Evolutionary conservation across 2,329 filamentous ascomycete species (phyloP).

Genomic region (Trichothecium sympodiale): DNA sequence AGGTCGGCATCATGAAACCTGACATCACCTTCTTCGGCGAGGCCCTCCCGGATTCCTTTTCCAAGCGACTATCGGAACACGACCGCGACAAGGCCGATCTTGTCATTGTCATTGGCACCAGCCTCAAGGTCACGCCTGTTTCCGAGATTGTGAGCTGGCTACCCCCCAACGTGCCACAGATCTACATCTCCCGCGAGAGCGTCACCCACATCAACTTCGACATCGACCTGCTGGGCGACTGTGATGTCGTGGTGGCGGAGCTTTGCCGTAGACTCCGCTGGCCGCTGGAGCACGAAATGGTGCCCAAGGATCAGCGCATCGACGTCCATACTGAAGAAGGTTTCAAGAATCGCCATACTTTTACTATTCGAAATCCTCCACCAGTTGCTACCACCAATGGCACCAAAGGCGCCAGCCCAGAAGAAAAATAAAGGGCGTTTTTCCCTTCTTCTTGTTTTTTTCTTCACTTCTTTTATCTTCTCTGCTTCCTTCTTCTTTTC

Average conservation of each 20-base stretch:
- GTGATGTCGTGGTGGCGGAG: slow-evolving; percentile 81
- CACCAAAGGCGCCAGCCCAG: no score
- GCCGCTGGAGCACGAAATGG: slow-evolving; percentile 73
- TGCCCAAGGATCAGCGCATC: slow-evolving; percentile 54
- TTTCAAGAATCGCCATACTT: slow-evolving; percentile 24
- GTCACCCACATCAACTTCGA: slow-evolving; percentile 90
- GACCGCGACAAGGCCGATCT: slow-evolving; percentile 76
- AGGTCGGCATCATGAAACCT: slow-evolving; percentile 80
- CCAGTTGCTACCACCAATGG: background rate
- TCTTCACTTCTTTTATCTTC: no score
- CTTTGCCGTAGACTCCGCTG: slow-evolving; percentile 74
- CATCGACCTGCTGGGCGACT: slow-evolving; percentile 90
- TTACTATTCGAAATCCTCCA: slow-evolving; percentile 14
- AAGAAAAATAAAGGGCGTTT: no score
- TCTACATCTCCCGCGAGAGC: slow-evolving; percentile 78
- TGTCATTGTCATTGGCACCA: slow-evolving; percentile 92
- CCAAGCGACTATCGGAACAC: slow-evolving; percentile 64
- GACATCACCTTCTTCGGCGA: slow-evolving; percentile 99
- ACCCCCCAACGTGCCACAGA: slow-evolving; percentile 71
- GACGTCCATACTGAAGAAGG: slow-evolving; percentile 33
- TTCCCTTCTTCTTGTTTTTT: no score
- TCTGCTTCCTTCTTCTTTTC: no score
- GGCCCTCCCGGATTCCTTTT: slow-evolving; percentile 74
- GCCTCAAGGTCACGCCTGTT: slow-evolving; percentile 89
- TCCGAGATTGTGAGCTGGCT: slow-evolving; percentile 79